Percentiles rank a stretch among this genome's conserved stretches.
Conservation (phyloP, 108 stramenopile species). For the Cyclostephanos tholiformis region DNA sequence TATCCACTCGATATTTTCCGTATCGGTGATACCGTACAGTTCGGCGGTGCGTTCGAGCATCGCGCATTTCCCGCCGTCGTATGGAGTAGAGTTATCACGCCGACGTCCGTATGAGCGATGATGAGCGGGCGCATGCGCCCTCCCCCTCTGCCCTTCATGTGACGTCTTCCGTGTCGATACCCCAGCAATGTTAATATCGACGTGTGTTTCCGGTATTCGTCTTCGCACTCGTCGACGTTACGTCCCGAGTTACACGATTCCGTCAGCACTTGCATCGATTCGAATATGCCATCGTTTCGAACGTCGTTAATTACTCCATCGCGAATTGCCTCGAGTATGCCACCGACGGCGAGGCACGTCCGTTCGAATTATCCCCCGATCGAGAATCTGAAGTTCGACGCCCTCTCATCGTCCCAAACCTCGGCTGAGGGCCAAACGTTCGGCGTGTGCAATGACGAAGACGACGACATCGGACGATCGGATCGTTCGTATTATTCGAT, state of each 20-base stretch:
- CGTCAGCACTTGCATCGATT: conserved; percentile 33
- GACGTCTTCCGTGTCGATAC: conserved; percentile 62
- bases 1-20: conserved; percentile 44
- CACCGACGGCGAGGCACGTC: conserved; percentile 47
- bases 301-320: conserved; percentile 54
- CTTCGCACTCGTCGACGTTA: neutral
- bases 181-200: conserved; percentile 77
- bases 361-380: conserved; percentile 60
- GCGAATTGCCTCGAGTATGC: conserved; percentile 62
- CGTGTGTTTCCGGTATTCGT: conserved; percentile 50
- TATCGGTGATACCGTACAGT: neutral
- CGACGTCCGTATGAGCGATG: conserved; percentile 79
- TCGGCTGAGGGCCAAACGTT: conserved; percentile 68
- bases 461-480: too few relatives aligned
- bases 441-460: conserved; percentile 63
- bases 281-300: too few relatives aligned
- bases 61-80: conserved; percentile 69
- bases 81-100: conserved; percentile 71
- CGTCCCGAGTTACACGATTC: conserved; percentile 1
- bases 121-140: conserved; percentile 58
- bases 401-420: conserved; percentile 46
- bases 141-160: conserved; percentile 58
- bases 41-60: conserved; percentile 52
- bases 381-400: conserved; percentile 41
- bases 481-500: neutral